Conservation (phyloP, 192 early-diverging fungal genomes). For the Kappamyces sp. region DNA sequence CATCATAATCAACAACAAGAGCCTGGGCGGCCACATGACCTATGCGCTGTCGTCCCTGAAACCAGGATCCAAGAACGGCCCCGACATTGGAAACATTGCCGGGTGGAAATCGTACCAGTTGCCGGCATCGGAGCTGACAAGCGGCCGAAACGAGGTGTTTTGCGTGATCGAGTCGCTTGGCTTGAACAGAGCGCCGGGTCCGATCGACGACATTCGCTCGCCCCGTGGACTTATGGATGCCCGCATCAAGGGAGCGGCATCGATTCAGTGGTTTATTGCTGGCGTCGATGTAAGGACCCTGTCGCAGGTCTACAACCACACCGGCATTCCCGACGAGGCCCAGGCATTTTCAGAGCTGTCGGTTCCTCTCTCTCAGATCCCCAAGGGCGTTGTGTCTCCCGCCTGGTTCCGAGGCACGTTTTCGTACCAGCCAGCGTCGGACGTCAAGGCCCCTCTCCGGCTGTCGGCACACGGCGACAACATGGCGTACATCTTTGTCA, state of each 20-base stretch:
- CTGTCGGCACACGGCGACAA: slow-evolving; percentile 60
- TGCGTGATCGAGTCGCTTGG: slow-evolving; percentile 74
- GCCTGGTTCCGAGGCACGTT: slow-evolving; percentile 41
- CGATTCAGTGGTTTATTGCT: slow-evolving; percentile 56
- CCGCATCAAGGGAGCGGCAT: slow-evolving; percentile 38
- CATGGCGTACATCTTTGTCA: slow-evolving; percentile 63
- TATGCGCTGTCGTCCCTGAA: slow-evolving; percentile 51
- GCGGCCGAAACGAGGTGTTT: slow-evolving; percentile 53
- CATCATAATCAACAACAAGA: slow-evolving; percentile 59
- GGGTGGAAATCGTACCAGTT: slow-evolving; percentile 59
- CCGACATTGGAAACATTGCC: slow-evolving; percentile 49
- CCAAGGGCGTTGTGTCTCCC: no score
- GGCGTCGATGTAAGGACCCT: slow-evolving; percentile 69
- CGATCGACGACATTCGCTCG: slow-evolving; percentile 68
- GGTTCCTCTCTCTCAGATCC: slow-evolving; percentile 3
- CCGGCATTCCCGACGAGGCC: slow-evolving; percentile 71
- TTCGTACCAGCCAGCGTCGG: slow-evolving; percentile 8
- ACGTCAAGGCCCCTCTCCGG: slow-evolving; percentile 46
- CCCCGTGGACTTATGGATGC: slow-evolving; percentile 65
- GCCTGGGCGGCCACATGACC: slow-evolving; percentile 72
- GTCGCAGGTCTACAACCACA: slow-evolving; percentile 50
- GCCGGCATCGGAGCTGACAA: slow-evolving; percentile 32
- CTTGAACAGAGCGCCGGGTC: slow-evolving; percentile 59
- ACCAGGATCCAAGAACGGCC: slow-evolving; percentile 65
- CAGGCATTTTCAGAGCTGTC: neutral